Base-by-base conservation (phyloP, 257 asterid genomes). In the Echites panduratus region DNA sequence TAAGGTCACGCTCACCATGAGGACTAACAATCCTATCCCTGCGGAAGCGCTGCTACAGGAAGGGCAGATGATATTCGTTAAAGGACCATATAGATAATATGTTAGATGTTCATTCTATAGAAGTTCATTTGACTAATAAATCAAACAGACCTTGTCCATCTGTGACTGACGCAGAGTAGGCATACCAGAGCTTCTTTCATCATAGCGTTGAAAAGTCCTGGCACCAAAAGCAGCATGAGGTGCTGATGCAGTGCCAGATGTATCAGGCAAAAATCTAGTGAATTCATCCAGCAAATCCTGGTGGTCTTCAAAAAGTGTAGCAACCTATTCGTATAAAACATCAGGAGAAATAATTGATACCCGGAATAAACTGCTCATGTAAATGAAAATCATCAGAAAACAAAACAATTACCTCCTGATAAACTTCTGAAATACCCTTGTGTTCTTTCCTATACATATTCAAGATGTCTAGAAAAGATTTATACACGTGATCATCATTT, bases 381-480 rank as follows among this genome's bases (percentile, higher is more conserved):
- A 17, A 58, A 16, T 72, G 2, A 3, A 12, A 70, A 17, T 52
- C 27, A 50, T 19, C 50, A 1, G 27, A 2, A 26, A 29, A 26
- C 64, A n/a, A 50, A 19, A 27, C 44, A 14, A 64, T 70, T 76
- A 95, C 99, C 99, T 95, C 99, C 73, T 86, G 92, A 88, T 95
- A 90, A 74, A 95, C 98, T 79, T 92, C 99, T 52, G 82, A 79
- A 66, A 95, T 95, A 75, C 95, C 90, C 87, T 95, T 95, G 89
- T 92, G 96, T 72, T 95, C 99, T 83, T 95, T 95, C 57, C 99
- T 79, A 67, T 92, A 95, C 98, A 90, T 95, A 83, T 92, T 92
- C 87, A 95, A 84, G 84, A 95, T 90, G 83, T 90, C 98, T 58
- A 95, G 88, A 91, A 95, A 95, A 26, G 98, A 89, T 85, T 95